Conservation (phyloP, 176 grass and related monocot genomes). For the Luzula sylvatica region DNA sequence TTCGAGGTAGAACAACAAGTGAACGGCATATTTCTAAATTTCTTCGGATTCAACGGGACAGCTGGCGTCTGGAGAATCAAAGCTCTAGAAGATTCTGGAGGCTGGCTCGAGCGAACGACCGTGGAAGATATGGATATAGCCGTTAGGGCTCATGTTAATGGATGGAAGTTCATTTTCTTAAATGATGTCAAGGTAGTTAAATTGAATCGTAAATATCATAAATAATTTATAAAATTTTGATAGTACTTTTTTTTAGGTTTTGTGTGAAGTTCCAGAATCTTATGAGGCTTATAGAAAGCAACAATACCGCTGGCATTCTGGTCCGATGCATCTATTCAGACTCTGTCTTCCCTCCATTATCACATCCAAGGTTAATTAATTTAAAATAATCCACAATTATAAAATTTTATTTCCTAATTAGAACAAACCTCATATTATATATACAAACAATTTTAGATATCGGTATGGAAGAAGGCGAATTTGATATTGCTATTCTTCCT, state of each 20-base stretch:
- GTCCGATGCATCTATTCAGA: slow-evolving; percentile 80
- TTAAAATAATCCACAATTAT: too few species aligned
- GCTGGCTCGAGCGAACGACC: slow-evolving; percentile 83
- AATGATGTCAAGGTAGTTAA: slow-evolving; percentile 79
- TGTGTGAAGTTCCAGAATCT: slow-evolving; percentile 85
- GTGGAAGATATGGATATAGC: slow-evolving; percentile 96
- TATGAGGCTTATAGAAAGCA: slow-evolving; percentile 91
- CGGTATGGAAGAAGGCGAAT: slow-evolving; percentile 84
- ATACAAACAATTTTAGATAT: slow-evolving; percentile 40
- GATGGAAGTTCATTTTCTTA: slow-evolving; percentile 85
- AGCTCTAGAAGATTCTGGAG: slow-evolving; percentile 78
- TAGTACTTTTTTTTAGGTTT: slow-evolving; percentile 40
- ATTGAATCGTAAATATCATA: background rate
- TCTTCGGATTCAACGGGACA: slow-evolving; percentile 93
- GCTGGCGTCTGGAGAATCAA: slow-evolving; percentile 86
- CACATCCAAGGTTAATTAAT: slow-evolving; percentile 57
- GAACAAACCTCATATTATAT: slow-evolving; percentile 17
- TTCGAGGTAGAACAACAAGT: slow-evolving; percentile 98
- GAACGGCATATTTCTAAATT: slow-evolving; percentile 70
- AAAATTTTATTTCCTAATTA: background rate
- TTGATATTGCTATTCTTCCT: slow-evolving; percentile 90
- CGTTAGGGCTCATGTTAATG: slow-evolving; percentile 75
- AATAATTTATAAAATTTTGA: background rate
- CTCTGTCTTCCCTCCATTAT: slow-evolving; percentile 69
- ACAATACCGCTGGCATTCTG: slow-evolving; percentile 86